phyloP scores from a whole-genome alignment of 2,329 filamentous ascomycete genomes.

The Cladosporium sp. region DNA sequence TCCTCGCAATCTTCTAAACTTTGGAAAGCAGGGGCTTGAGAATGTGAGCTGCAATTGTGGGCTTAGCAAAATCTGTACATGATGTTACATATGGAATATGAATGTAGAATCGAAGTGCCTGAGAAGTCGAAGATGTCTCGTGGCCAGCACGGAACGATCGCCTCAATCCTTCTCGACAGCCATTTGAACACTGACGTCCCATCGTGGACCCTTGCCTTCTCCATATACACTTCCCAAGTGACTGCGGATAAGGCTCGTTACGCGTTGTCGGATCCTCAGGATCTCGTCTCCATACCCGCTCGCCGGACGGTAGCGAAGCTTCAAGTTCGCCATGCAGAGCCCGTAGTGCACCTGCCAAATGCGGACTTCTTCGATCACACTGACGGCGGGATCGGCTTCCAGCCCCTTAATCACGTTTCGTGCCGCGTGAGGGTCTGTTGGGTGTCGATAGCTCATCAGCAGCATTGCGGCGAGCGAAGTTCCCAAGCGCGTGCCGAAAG shows the following conservation, averaged over 20 bases:
- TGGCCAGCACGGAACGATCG: background rate
- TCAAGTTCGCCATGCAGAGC: conserved; percentile 90
- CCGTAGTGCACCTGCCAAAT: conserved; percentile 99
- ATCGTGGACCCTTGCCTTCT: conserved; percentile 67
- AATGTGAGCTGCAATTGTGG: background rate
- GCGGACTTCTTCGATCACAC: conserved; percentile 76
- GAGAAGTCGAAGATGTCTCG: background rate
- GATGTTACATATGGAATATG: conserved; percentile 1
- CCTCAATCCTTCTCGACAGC: conserved; percentile 43
- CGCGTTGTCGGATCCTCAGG: conserved; percentile 65
- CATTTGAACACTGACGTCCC: conserved; percentile 90
- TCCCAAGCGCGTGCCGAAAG: conserved; percentile 75
- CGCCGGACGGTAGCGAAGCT: conserved; percentile 57
- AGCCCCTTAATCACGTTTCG: conserved; percentile 78
- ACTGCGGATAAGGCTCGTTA: conserved; percentile 75
- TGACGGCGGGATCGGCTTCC: conserved; percentile 68
- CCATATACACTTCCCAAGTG: conserved; percentile 84
- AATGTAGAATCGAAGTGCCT: background rate
- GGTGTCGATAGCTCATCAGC: conserved; percentile 75
- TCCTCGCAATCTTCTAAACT: conserved; percentile 16
- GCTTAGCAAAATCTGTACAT: background rate
- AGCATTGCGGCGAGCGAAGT: conserved; percentile 87
- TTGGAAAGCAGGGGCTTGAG: background rate
- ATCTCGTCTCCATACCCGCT: conserved; percentile 62
- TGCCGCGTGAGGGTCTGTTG: conserved; percentile 44